Conservation (phyloP, 192 early-diverging fungal species). For the Coemansia sp. region DNA sequence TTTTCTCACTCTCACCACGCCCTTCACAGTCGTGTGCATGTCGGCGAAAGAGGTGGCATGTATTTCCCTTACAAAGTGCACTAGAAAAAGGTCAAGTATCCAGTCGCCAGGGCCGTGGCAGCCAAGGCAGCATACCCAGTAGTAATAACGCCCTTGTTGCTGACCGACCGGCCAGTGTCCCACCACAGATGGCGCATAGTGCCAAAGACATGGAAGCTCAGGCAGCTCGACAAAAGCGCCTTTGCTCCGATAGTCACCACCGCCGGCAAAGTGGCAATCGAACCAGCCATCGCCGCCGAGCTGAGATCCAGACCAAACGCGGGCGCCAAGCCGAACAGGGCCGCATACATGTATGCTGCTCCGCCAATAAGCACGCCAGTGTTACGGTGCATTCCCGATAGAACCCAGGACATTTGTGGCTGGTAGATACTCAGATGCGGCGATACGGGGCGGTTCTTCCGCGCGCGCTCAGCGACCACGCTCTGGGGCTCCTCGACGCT, state of each 20-base stretch:
- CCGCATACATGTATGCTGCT: constrained; percentile 70
- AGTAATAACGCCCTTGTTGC: constrained; percentile 77
- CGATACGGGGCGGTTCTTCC: constrained; percentile 72
- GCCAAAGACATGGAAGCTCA: constrained; percentile 85
- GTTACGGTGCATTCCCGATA: constrained; percentile 74
- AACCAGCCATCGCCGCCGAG: constrained; percentile 67
- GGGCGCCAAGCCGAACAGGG: constrained; percentile 70
- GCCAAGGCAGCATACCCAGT: constrained; percentile 81
- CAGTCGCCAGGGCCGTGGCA: constrained; percentile 61
- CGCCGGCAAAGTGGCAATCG: constrained; percentile 69
- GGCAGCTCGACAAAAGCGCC: constrained; percentile 67
- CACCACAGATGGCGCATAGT: constrained; percentile 93
- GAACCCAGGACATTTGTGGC: constrained; percentile 83
- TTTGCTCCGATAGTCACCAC: constrained; percentile 74
- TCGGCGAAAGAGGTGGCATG: too few relatives aligned
- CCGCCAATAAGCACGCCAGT: constrained; percentile 75
- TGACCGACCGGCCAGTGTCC: constrained; percentile 77
- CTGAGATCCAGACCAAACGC: constrained; percentile 63
- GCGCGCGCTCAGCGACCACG: constrained; percentile 53
- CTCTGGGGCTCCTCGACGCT: constrained; percentile 34
- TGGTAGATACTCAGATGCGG: constrained; percentile 91
- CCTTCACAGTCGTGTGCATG: not conserved
- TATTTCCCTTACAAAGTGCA: too few relatives aligned
- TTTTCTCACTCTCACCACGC: not conserved
- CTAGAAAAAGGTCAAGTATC: constrained; percentile 62